Evolutionary conservation across 495 filamentous ascomycete genomes (phyloP).

Genomic region (Letharia lupina): DNA sequence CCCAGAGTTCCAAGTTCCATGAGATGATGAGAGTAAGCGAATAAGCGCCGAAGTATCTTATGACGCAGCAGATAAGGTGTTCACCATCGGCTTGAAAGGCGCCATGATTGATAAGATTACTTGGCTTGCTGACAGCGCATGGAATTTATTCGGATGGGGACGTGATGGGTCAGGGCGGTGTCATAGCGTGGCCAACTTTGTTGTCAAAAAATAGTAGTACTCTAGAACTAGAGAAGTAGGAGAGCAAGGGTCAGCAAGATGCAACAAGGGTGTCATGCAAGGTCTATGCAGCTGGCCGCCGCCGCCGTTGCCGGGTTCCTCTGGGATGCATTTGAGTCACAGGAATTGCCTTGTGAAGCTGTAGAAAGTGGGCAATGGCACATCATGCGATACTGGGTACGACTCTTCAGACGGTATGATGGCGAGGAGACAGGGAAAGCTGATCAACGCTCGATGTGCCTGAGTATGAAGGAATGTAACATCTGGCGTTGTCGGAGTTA

Average conservation of each 20-base stretch:
- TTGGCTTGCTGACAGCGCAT: not conserved
- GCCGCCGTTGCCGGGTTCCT: not conserved
- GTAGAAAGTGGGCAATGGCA: not conserved
- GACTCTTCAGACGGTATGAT: not conserved
- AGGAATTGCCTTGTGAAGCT: not conserved
- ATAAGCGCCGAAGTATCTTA: not conserved
- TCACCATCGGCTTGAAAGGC: not conserved
- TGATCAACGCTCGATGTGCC: not conserved
- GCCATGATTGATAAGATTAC: not conserved
- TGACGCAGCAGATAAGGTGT: not conserved
- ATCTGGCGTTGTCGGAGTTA: not conserved
- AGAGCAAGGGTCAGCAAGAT: not conserved
- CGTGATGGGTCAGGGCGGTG: not conserved
- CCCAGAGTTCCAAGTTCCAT: not conserved
- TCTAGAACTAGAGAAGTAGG: not conserved
- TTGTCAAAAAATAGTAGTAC: not conserved
- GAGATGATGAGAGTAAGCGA: not conserved
- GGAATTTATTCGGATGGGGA: not conserved
- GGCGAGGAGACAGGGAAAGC: not conserved
- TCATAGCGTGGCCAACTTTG: not conserved
- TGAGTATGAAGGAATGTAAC: not conserved
- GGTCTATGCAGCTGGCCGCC: not conserved
- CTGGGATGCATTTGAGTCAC: not conserved
- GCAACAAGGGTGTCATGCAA: not conserved
- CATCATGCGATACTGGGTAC: too few species aligned